Percentiles rank a stretch among this genome's conserved stretches.
phyloP scores from a whole-genome alignment of 495 filamentous ascomycete genomes.

The Neurospora africana region DNA sequence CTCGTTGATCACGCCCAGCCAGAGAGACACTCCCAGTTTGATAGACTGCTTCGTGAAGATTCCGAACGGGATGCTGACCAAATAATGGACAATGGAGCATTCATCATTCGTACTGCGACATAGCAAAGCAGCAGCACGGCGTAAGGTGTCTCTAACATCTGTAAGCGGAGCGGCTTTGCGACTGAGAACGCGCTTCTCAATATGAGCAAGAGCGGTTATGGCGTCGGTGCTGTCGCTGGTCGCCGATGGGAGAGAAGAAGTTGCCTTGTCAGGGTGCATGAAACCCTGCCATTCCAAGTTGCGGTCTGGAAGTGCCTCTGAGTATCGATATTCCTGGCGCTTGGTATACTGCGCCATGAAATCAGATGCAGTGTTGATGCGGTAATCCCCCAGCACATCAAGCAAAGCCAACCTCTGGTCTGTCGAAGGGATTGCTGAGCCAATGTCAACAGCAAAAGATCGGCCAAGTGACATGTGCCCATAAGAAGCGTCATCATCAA shows the following conservation, averaged over 20 bases:
- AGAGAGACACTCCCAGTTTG: constrained; percentile 87
- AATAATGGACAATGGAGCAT: constrained; percentile 65
- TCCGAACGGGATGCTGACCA: constrained; percentile 83
- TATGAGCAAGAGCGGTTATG: constrained; percentile 48
- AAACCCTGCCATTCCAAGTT: constrained; percentile 51
- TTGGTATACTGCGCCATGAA: constrained; percentile 97
- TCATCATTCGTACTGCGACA: constrained; percentile 64
- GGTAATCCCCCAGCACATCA: constrained; percentile 55
- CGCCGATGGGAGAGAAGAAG: constrained; percentile 30
- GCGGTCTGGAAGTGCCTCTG: constrained; percentile 56
- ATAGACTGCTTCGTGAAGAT: constrained; percentile 92
- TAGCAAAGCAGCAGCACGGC: constrained; percentile 73
- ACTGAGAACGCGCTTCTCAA: constrained; percentile 56
- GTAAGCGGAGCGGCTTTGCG: constrained; percentile 56
- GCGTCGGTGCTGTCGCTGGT: constrained; percentile 44
- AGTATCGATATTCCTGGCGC: constrained; percentile 81
- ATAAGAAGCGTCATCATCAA: constrained; percentile 75
- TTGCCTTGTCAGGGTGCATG: constrained; percentile 38
- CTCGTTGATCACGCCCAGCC: constrained; percentile 94
- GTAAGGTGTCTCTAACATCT: constrained; percentile 68
- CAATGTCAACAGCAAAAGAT: constrained; percentile 91
- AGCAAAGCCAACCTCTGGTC: constrained; percentile 77
- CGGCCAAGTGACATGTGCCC: constrained; percentile 88
- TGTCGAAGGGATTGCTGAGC: constrained; percentile 71
- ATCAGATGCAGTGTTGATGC: constrained; percentile 84